phyloP scores from a whole-genome alignment of 768 basidiomycete genomes.

The Pholiota microspora region DNA sequence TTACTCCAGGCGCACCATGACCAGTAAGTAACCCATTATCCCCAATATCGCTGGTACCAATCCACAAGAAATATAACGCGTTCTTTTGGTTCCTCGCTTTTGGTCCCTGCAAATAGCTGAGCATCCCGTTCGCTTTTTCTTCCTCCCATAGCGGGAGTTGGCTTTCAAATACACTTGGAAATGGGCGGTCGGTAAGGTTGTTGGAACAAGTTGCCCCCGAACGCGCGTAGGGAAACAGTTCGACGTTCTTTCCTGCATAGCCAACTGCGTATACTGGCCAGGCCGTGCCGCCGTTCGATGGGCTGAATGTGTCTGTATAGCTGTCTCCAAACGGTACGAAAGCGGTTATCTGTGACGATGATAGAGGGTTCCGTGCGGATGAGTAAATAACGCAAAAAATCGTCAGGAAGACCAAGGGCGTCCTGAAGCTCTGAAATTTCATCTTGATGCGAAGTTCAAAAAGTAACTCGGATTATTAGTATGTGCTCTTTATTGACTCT shows the following conservation, averaged over 20 bases:
- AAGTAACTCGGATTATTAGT: not conserved
- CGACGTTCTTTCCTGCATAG: constrained; percentile 4
- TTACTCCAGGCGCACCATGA: constrained; percentile 38
- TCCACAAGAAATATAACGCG: constrained; percentile 59
- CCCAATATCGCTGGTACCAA: constrained; percentile 69
- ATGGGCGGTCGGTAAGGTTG: constrained; percentile 51
- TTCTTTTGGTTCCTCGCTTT: not conserved
- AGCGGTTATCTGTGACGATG: constrained; percentile 8
- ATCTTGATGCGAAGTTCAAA: not conserved
- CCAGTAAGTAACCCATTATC: constrained; percentile 48
- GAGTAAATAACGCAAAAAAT: not conserved
- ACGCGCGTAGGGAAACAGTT: constrained; percentile 48
- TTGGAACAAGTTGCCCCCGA: constrained; percentile 68
- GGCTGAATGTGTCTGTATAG: constrained; percentile 50
- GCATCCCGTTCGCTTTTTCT: constrained; percentile 32
- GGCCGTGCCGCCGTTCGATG: constrained; percentile 40
- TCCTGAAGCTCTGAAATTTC: not conserved
- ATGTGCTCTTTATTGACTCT: not conserved
- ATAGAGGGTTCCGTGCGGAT: constrained; percentile 6
- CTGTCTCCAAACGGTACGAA: constrained; percentile 64
- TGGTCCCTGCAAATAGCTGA: constrained; percentile 1
- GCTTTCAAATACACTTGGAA: constrained; percentile 55
- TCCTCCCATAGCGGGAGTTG: constrained; percentile 40
- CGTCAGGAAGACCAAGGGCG: not conserved
- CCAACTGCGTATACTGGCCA: constrained; percentile 46